phyloP scores from a whole-genome alignment of 140 eudicot genomes.

The Stevia rebaudiana region DNA sequence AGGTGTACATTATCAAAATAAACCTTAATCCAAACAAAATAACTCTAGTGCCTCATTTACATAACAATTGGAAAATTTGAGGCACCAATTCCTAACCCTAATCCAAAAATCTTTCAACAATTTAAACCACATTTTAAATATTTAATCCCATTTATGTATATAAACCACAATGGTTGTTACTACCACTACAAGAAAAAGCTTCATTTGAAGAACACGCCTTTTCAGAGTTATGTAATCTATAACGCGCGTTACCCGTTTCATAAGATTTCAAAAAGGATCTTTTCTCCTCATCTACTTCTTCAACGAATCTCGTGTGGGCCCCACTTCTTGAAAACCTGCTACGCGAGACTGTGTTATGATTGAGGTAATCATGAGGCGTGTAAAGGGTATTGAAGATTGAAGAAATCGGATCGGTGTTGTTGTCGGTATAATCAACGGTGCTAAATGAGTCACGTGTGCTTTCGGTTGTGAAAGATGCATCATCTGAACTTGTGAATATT shows the following conservation, averaged over 20 bases:
- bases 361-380: conserved; percentile 30
- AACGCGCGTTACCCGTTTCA: conserved; percentile 27
- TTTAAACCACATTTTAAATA: conserved; percentile 21
- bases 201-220: conserved; percentile 23
- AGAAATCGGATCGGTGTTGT: conserved; percentile 42
- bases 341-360: conserved; percentile 49
- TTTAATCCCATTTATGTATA: conserved; percentile 31
- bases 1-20: neutral
- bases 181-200: conserved; percentile 26
- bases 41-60: conserved; percentile 33
- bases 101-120: conserved; percentile 22
- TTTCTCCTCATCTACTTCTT: conserved; percentile 40
- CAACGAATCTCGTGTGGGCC: conserved; percentile 44
- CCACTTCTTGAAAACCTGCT: conserved; percentile 40
- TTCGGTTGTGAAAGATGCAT: conserved; percentile 85
- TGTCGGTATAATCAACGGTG: conserved; percentile 54
- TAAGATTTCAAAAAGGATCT: conserved; percentile 24
- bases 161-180: conserved; percentile 16
- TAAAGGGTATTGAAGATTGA: conserved; percentile 45
- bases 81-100: conserved; percentile 38
- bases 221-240: conserved; percentile 27
- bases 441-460: conserved; percentile 88
- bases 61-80: conserved; percentile 38
- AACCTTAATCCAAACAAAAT: conserved; percentile 18
- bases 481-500: conserved; percentile 78